phyloP scores from a whole-genome alignment of 805 yeast genomes.

The Clavispora santaluciae region DNA sequence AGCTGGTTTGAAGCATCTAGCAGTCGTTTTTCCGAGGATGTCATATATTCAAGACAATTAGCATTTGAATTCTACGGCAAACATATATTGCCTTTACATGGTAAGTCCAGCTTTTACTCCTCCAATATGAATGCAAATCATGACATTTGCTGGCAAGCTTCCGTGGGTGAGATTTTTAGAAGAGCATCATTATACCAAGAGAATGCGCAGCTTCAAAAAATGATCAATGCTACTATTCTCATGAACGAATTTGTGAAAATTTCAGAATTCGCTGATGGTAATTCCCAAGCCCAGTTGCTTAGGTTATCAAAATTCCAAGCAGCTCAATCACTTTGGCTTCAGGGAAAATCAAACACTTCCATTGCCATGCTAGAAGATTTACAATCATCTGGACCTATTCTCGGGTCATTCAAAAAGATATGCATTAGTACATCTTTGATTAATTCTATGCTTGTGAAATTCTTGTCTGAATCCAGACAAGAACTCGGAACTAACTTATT shows the following conservation, averaged over 20 bases:
- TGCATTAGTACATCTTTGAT: slow-evolving; percentile 21
- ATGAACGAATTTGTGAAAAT: slow-evolving; percentile 34
- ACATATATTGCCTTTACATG: background rate
- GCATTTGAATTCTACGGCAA: slow-evolving; percentile 24
- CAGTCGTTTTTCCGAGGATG: slow-evolving; percentile 10
- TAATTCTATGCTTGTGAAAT: slow-evolving; percentile 48
- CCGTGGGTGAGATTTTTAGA: slow-evolving; percentile 35
- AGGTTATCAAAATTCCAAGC: slow-evolving; percentile 30
- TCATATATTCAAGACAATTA: slow-evolving; percentile 40
- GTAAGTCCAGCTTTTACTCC: background rate
- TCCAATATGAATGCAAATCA: background rate
- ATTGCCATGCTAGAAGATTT: slow-evolving; percentile 45
- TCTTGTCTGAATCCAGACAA: slow-evolving; percentile 70
- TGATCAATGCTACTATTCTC: slow-evolving; percentile 45
- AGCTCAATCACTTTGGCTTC: slow-evolving; percentile 64
- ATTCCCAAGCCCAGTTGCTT: slow-evolving; percentile 10
- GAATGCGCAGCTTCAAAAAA: slow-evolving; percentile 40
- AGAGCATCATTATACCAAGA: slow-evolving; percentile 23
- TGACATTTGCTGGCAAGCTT: slow-evolving; percentile 19
- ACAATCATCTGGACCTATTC: slow-evolving; percentile 8
- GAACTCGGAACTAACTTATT: slow-evolving; percentile 59
- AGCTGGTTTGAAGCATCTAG: slow-evolving; percentile 11
- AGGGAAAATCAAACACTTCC: slow-evolving; percentile 52
- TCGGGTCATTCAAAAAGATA: slow-evolving; percentile 14
- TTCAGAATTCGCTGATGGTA: background rate